Percentiles rank a stretch among this genome's conserved stretches.
Conservation (phyloP, 2,329 filamentous ascomycete species). For the Pseudogymnoascus sp. region DNA sequence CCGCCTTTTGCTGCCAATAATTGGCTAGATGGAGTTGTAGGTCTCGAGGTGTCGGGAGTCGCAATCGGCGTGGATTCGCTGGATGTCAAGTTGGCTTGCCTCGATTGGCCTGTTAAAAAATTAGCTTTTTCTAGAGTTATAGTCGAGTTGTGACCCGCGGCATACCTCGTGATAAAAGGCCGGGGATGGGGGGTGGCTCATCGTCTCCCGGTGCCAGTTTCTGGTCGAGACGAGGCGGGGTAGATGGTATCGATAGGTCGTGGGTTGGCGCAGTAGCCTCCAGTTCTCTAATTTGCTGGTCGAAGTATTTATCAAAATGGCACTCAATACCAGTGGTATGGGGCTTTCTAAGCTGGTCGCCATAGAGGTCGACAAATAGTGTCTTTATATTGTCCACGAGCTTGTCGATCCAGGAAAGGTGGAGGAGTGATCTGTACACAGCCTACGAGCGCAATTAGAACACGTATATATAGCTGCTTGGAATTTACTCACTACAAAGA, state of each 20-base stretch:
- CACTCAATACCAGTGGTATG: conserved; percentile 75
- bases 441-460: conserved; percentile 48
- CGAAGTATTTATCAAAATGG: conserved; percentile 87
- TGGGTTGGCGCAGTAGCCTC: conserved; percentile 46
- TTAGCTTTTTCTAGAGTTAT: conserved; percentile 8
- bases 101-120: conserved; percentile 19
- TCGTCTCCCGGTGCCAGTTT: conserved; percentile 29
- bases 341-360: conserved; percentile 74
- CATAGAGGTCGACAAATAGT: conserved; percentile 86
- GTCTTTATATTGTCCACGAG: conserved; percentile 91
- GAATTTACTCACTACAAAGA: conserved; percentile 70
- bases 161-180: conserved; percentile 25
- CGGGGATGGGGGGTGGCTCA: conserved; percentile 43
- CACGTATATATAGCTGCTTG: neutral
- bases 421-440: conserved; percentile 91
- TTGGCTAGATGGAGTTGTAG: conserved; percentile 63
- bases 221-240: conserved; percentile 20
- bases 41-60: conserved; percentile 71
- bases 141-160: neutral
- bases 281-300: conserved; percentile 81
- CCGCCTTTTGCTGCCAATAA: conserved; percentile 67
- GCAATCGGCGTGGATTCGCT: conserved; percentile 60
- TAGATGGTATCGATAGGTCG: conserved; percentile 21
- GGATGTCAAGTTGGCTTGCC: conserved; percentile 25
- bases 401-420: conserved; percentile 95